Evolutionary conservation across 2,329 filamentous ascomycete species (phyloP).

Genomic region (Aureobasidium lini): DNA sequence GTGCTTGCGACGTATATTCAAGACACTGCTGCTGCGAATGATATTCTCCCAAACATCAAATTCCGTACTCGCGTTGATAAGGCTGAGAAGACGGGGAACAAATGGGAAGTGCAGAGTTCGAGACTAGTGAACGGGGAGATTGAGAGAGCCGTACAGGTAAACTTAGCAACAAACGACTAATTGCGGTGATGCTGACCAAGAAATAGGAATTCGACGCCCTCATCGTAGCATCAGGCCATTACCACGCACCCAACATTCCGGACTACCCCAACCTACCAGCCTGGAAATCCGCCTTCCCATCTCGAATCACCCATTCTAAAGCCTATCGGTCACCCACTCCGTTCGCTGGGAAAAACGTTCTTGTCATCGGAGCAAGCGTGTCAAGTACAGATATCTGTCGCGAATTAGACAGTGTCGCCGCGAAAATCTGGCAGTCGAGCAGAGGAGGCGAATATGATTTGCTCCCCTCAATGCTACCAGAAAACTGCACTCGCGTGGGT

Average conservation of each 20-base stretch:
- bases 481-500: conserved; percentile 45
- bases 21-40: conserved; percentile 45
- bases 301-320: conserved; percentile 45
- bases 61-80: conserved; percentile 55
- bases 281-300: conserved; percentile 40
- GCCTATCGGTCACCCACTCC: conserved; percentile 39
- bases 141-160: background rate
- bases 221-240: conserved; percentile 49
- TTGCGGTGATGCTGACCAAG: conserved; percentile 12
- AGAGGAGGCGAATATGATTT: conserved; percentile 56
- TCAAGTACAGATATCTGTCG: conserved; percentile 49
- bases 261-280: conserved; percentile 41
- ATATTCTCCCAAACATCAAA: conserved; percentile 42
- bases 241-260: conserved; percentile 44
- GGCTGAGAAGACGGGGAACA: conserved; percentile 37
- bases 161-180: no score
- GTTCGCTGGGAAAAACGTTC: conserved; percentile 49
- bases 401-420: conserved; percentile 41
- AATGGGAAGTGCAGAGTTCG: conserved; percentile 48
- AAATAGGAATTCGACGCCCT: conserved; percentile 41
- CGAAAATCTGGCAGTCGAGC: conserved; percentile 47
- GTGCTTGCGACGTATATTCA: conserved; percentile 55
- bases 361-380: conserved; percentile 50
- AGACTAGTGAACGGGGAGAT: conserved; percentile 29
- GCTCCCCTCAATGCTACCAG: conserved; percentile 46